Percentiles rank a stretch among this genome's conserved stretches.
These are phyloP conservation scores for Metarhizium humberi DNA, from an alignment of 2,329 filamentous ascomycete species.

Conservation along the genomic window DNA sequence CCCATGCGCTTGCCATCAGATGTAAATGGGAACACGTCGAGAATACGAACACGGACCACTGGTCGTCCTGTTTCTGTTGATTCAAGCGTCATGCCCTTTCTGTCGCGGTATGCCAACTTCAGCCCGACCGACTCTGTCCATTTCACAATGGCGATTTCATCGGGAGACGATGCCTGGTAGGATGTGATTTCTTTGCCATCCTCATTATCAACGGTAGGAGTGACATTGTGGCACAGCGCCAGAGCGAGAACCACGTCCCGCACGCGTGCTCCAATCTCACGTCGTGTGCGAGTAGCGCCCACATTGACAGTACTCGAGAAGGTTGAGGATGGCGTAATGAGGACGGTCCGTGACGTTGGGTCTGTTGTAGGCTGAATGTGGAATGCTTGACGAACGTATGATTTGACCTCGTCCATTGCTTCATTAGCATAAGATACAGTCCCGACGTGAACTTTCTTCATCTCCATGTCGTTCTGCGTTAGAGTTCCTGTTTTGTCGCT, in stretches of 20 bases:
- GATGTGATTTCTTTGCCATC: slow-evolving; percentile 68
- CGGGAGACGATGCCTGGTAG: slow-evolving; percentile 94
- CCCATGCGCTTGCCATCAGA: slow-evolving; percentile 98
- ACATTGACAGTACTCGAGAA: slow-evolving; percentile 51
- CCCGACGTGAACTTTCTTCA: slow-evolving; percentile 97
- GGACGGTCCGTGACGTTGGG: slow-evolving; percentile 31
- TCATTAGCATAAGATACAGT: slow-evolving; percentile 98
- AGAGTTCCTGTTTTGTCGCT: slow-evolving; percentile 98
- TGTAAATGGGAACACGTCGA: slow-evolving; percentile 95
- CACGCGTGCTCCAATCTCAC: slow-evolving; percentile 89
- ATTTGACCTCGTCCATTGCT: slow-evolving; percentile 92
- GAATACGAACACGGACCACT: slow-evolving; percentile 76
- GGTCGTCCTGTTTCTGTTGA: slow-evolving; percentile 63
- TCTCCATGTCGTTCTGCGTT: slow-evolving; percentile 97
- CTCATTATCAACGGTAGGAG: slow-evolving; percentile 69
- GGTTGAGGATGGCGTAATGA: slow-evolving; percentile 70
- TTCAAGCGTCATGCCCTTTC: slow-evolving; percentile 75
- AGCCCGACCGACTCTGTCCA: slow-evolving; percentile 93
- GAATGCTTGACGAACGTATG: slow-evolving; percentile 82
- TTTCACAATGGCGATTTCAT: slow-evolving; percentile 94
- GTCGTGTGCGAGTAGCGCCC: slow-evolving; percentile 68
- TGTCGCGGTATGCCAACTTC: slow-evolving; percentile 74
- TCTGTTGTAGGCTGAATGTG: slow-evolving; percentile 39
- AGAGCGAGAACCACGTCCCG: slow-evolving; percentile 87
- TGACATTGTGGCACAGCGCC: slow-evolving; percentile 94